Evolutionary conservation across 371 early-diverging fungal genomes (phyloP), one percentile per base, ranked within the genome.

Genomic region (Zychaea mexicana): DNA sequence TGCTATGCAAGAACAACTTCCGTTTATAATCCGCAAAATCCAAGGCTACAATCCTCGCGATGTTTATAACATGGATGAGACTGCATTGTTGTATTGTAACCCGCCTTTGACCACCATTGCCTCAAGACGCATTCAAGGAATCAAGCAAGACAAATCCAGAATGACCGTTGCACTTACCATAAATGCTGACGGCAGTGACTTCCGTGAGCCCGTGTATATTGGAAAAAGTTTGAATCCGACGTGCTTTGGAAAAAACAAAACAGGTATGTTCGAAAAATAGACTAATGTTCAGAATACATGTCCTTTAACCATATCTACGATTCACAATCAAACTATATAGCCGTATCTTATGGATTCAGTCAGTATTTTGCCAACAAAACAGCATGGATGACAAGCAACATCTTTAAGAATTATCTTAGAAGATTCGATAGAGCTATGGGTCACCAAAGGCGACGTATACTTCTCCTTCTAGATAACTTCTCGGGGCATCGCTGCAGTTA

Each of bases 391-490:
- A 60, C 60, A 2, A 45, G 42, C 13, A 32, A 24, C n/a, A 60
- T 60, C 9, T 60, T 60, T 21, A 45, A 47, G 33, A 21, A 5
- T 30, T 60, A 60, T 22, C 49, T 60, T 28, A 3, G 42, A n/a
- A 10, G 49, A 3, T 60, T 60, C 30, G 60, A 60, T 21, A 2
- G 6, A 3, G 28, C 28, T 9, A 60, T 60, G 60, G 17, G 49
- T 5, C 33, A 65, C 31, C 27, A 30, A 22, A 36, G 54, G 0
- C 61, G 70, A 57, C n/a, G 33, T 0, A 32, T 64, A 17, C 31
- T 69, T 9, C 53, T 65, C 8, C 65, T 69, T 38, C 38, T 69
- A 26, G 62, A 69, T 28, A 69, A 69, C 42, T 69, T 57, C 42
- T 39, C 53, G 13, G 64, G 69, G 13, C 55, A 69, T 36, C 27